phyloP scores from a whole-genome alignment of 2,329 filamentous ascomycete species.

The Talaromyces sp. region DNA sequence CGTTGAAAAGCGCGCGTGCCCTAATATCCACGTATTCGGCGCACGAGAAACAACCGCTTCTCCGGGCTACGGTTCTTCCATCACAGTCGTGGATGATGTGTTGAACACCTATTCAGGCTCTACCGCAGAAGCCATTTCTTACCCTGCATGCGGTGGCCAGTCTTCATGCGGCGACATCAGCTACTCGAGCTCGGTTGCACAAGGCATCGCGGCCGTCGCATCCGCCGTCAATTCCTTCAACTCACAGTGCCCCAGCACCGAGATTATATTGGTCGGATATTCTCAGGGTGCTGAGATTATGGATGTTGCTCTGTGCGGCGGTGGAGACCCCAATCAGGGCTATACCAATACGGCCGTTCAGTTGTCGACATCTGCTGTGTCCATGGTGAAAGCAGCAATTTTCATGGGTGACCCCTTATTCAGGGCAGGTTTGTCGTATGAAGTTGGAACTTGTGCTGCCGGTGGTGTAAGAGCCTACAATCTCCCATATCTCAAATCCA shows the following conservation, averaged over 20 bases:
- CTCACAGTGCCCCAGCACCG: conserved; percentile 53
- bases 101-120: conserved; percentile 49
- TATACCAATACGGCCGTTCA: conserved; percentile 45
- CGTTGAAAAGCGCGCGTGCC: conserved; percentile 35
- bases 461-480: conserved; percentile 51
- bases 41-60: conserved; percentile 51
- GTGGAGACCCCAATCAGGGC: conserved; percentile 49
- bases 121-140: conserved; percentile 55
- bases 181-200: conserved; percentile 58
- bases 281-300: conserved; percentile 64
- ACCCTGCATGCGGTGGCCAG: conserved; percentile 63
- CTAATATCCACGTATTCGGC: conserved; percentile 50
- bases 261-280: conserved; percentile 62
- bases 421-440: conserved; percentile 54
- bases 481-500: background rate
- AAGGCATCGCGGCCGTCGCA: conserved; percentile 59
- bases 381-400: conserved; percentile 61
- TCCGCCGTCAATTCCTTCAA: conserved; percentile 59
- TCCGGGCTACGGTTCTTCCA: conserved; percentile 51
- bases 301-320: conserved; percentile 61
- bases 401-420: conserved; percentile 64
- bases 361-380: conserved; percentile 48
- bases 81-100: conserved; percentile 52
- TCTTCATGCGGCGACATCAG: conserved; percentile 55
- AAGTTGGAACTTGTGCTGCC: conserved; percentile 59